Evolutionary conservation across 768 basidiomycete genomes (phyloP).

Genomic region (Hypholoma fasciculare): DNA sequence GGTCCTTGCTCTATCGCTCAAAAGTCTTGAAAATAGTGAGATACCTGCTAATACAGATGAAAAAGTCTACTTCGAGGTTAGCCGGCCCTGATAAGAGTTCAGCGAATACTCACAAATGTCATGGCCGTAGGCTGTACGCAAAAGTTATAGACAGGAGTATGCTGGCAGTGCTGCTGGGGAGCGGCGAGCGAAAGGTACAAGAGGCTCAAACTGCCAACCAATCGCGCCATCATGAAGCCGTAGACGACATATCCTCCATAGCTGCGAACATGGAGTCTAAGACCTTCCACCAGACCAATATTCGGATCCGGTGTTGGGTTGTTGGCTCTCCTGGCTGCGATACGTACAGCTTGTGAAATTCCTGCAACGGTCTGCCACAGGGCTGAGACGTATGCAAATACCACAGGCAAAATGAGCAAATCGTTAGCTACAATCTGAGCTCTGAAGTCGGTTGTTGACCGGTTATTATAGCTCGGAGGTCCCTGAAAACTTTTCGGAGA

Average conservation of each 20-base stretch:
- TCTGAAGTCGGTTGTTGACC: neutral
- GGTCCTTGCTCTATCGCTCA: neutral
- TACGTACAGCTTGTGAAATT: neutral
- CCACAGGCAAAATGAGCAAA: neutral
- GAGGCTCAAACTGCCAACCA: conserved; percentile 8
- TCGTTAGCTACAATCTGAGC: neutral
- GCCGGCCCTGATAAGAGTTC: neutral
- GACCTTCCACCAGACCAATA: neutral
- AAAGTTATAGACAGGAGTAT: neutral
- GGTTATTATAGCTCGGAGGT: too few species aligned
- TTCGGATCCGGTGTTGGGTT: neutral
- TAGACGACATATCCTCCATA: conserved; percentile 10
- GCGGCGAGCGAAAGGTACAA: conserved; percentile 4
- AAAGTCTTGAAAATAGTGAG: neutral
- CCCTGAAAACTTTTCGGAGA: too few species aligned
- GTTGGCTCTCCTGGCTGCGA: neutral
- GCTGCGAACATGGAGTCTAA: neutral
- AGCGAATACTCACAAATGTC: neutral
- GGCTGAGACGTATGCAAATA: neutral
- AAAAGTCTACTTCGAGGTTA: neutral
- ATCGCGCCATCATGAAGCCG: conserved; percentile 10
- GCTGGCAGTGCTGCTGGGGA: neutral
- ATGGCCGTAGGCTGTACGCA: neutral
- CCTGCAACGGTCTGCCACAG: neutral
- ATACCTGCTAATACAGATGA: neutral